These are phyloP conservation scores for Acrocalymma vagum DNA, from an alignment of 2,329 filamentous ascomycete species.

Conservation along the genomic window DNA sequence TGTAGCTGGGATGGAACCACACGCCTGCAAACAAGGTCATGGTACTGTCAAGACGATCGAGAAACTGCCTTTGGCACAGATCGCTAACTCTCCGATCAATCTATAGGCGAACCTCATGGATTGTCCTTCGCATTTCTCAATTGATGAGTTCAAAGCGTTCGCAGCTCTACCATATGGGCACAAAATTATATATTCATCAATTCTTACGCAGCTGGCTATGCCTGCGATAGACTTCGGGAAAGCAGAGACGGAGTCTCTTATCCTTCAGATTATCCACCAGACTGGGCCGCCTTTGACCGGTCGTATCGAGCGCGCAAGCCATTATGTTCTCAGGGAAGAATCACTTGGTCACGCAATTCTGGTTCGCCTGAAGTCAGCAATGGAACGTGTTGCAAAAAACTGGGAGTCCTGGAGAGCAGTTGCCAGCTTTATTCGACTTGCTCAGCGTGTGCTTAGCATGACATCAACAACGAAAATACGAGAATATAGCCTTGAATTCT, in stretches of 20 bases:
- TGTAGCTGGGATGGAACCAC: too few species aligned
- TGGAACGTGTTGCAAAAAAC: conserved; percentile 25
- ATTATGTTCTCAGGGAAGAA: conserved; percentile 46
- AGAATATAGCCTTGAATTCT: conserved; percentile 34
- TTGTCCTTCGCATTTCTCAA: conserved; percentile 59
- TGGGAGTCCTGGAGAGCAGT: conserved; percentile 53
- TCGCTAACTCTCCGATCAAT: not conserved
- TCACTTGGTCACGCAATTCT: conserved; percentile 38
- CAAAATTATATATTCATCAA: conserved; percentile 35
- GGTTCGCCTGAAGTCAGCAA: conserved; percentile 18
- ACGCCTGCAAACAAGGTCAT: too few species aligned
- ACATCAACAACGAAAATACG: conserved; percentile 27
- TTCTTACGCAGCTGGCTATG: conserved; percentile 45
- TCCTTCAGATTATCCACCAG: conserved; percentile 62
- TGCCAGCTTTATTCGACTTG: conserved; percentile 50
- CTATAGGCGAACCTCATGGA: conserved; percentile 20
- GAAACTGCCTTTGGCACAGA: too few species aligned
- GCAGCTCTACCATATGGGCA: conserved; percentile 58
- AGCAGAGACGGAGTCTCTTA: conserved; percentile 55
- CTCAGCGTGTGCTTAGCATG: conserved; percentile 55
- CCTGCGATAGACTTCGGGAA: conserved; percentile 62
- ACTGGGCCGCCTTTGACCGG: conserved; percentile 47
- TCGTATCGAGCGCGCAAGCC: conserved; percentile 38
- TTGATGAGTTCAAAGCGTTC: conserved; percentile 66
- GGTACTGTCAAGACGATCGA: too few species aligned